Conservation (phyloP, 73 alveolate species). For the Urostyla sp. region DNA sequence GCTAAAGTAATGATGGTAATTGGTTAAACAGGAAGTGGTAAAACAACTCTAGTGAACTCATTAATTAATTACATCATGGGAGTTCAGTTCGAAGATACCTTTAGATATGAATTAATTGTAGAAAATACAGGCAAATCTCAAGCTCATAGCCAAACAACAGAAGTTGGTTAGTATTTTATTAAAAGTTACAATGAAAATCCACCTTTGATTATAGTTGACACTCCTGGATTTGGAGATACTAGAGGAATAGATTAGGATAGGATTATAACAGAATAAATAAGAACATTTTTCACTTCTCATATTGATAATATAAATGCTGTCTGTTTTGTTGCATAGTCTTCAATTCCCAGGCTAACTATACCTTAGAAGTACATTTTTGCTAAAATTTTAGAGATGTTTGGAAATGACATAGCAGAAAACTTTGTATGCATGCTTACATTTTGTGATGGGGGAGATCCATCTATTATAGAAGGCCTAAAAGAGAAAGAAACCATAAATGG, state of each 20-base stretch:
- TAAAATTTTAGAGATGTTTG: constrained; percentile 24
- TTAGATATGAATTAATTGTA: constrained; percentile 1
- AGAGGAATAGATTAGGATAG: constrained; percentile 31
- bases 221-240: constrained; percentile 63
- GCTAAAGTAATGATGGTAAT: constrained; percentile 31
- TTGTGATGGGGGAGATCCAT: constrained; percentile 44
- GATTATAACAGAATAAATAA: constrained; percentile 2
- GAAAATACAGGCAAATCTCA: background rate
- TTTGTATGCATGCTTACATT: constrained; percentile 48
- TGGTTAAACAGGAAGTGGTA: constrained; percentile 55
- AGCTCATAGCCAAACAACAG: background rate
- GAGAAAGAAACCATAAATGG: background rate
- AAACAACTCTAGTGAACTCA: constrained; percentile 38
- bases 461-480: constrained; percentile 12
- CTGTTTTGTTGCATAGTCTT: constrained; percentile 30
- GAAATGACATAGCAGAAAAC: constrained; percentile 36
- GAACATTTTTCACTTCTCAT: background rate
- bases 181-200: constrained; percentile 24
- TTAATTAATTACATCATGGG: constrained; percentile 46
- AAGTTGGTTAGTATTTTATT: background rate
- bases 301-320: constrained; percentile 35
- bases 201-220: constrained; percentile 31
- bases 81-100: background rate
- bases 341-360: constrained; percentile 24
- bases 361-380: constrained; percentile 16